Evolutionary conservation across 1,139 yeast genomes (phyloP).

Genomic region (Blastobotrys apis): DNA sequence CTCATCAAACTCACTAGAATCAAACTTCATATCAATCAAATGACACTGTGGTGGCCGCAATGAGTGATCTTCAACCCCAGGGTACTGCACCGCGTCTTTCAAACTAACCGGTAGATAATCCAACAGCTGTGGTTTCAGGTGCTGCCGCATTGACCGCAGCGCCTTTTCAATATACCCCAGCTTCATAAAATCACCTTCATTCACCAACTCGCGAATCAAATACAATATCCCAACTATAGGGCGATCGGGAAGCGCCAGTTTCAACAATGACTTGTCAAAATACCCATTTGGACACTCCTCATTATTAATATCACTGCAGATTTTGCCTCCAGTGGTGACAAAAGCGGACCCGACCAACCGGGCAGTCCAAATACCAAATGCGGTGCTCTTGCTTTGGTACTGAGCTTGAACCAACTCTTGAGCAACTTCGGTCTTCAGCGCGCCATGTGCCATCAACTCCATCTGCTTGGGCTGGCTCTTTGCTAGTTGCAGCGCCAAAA

Average conservation of each 20-base stretch:
- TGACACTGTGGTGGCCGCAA: too few relatives aligned
- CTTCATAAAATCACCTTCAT: constrained; percentile 5
- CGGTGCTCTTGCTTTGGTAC: neutral
- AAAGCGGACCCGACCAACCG: constrained; percentile 3
- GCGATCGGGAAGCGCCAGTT: neutral
- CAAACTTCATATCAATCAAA: neutral
- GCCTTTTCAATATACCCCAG: constrained; percentile 12
- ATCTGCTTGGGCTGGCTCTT: neutral
- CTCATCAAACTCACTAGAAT: neutral
- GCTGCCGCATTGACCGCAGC: too few relatives aligned
- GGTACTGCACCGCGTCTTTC: neutral
- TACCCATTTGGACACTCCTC: constrained; percentile 4
- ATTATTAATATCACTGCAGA: neutral
- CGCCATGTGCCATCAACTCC: neutral
- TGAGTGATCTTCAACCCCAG: too few relatives aligned
- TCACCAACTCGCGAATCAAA: neutral
- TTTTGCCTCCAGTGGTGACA: neutral
- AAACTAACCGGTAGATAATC: neutral
- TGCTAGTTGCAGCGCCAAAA: constrained; percentile 6
- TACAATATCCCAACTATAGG: constrained; percentile 11
- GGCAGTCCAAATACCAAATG: constrained; percentile 9
- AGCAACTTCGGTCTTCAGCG: neutral
- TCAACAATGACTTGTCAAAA: constrained; percentile 1
- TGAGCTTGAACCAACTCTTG: neutral
- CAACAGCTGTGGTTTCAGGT: neutral